Evolutionary conservation across 2,329 filamentous ascomycete genomes (phyloP).

Genomic region (Alternaria sp.): DNA sequence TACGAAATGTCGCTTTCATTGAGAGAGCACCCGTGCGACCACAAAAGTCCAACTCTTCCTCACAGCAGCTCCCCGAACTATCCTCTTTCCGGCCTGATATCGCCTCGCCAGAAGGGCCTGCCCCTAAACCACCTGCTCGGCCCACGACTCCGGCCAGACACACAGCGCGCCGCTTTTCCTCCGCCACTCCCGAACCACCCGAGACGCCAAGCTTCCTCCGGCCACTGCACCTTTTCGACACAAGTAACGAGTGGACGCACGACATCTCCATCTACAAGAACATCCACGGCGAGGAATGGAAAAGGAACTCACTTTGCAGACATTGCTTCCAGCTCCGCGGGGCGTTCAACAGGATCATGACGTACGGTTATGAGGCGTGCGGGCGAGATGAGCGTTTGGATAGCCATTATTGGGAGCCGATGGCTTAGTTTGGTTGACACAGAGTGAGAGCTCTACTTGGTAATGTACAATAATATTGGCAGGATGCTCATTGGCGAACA

Average conservation of each 20-base stretch:
- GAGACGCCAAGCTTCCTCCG: conserved; percentile 35
- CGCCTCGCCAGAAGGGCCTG: conserved; percentile 7
- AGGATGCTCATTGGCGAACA: not conserved
- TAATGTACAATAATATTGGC: not conserved
- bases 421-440: not conserved
- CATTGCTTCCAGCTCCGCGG: conserved; percentile 40
- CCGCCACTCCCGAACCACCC: conserved; percentile 3
- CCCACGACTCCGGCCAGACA: not conserved
- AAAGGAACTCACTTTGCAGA: conserved; percentile 33
- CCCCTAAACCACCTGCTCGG: not conserved
- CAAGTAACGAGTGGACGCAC: conserved; percentile 1
- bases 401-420: conserved; percentile 41
- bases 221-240: conserved; percentile 40
- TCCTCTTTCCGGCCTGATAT: conserved; percentile 24
- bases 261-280: conserved; percentile 39
- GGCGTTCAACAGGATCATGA: conserved; percentile 30
- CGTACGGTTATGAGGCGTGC: conserved; percentile 40
- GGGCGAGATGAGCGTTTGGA: conserved; percentile 34
- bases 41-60: not conserved
- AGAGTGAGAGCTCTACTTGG: not conserved
- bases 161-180: conserved; percentile 4
- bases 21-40: conserved; percentile 13
- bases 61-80: conserved; percentile 8
- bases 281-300: conserved; percentile 33
- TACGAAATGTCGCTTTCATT: conserved; percentile 9